Percentiles rank a stretch among this genome's conserved stretches.
Conservation (phyloP, 768 basidiomycete species). For the Pleurotus giganteus region DNA sequence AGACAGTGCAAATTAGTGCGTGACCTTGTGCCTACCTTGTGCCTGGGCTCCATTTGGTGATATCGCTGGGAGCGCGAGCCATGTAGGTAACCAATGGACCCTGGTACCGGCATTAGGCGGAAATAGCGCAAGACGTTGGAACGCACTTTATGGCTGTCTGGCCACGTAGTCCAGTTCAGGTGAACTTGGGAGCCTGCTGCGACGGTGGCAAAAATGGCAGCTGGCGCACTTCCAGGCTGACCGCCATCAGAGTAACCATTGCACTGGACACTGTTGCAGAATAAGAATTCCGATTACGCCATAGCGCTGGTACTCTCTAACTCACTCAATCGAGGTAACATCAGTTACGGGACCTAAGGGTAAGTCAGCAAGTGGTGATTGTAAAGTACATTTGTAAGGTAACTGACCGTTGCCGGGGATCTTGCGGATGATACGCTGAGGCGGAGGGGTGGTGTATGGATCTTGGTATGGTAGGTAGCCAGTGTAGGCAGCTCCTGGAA, state of each 20-base stretch:
- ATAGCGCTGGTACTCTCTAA: neutral
- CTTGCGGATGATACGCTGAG: conserved; percentile 34
- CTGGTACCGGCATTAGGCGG: conserved; percentile 13
- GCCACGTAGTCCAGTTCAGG: conserved; percentile 43
- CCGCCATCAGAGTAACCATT: conserved; percentile 7
- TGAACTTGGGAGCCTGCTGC: conserved; percentile 36
- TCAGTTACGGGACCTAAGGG: conserved; percentile 35
- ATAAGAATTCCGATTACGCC: neutral
- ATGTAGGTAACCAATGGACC: conserved; percentile 47
- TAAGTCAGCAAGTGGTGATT: neutral
- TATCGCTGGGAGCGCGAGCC: conserved; percentile 42
- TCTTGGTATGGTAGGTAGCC: conserved; percentile 28
- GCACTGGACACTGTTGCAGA: conserved; percentile 1
- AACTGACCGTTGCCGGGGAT: conserved; percentile 32
- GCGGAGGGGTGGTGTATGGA: conserved; percentile 28
- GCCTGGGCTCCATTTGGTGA: conserved; percentile 42
- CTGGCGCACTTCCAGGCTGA: conserved; percentile 31
- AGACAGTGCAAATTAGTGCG: neutral
- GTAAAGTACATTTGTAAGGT: neutral
- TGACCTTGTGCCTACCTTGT: conserved; percentile 26
- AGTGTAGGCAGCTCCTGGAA: conserved; percentile 23
- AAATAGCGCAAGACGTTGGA: neutral
- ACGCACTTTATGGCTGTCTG: conserved; percentile 28
- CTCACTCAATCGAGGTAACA: conserved; percentile 37
- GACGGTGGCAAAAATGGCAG: conserved; percentile 37